Evolutionary conservation across 306 rosid genomes (phyloP).

Genomic region (Glycine soja): DNA sequence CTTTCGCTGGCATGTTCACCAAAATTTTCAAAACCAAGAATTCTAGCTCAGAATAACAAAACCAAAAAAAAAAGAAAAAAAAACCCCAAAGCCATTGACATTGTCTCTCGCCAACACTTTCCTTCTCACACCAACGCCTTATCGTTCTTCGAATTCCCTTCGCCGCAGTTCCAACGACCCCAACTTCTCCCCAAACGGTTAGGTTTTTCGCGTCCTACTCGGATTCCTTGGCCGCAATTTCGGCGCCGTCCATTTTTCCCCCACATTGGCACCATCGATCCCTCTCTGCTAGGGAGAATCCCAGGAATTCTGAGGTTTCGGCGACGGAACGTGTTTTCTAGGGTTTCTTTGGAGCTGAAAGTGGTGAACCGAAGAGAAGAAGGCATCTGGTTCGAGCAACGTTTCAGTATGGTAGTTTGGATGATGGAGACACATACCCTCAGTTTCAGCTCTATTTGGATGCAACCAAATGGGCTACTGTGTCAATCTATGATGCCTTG

Average conservation of each 20-base stretch:
- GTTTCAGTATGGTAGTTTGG: no score
- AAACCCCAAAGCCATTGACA: no score
- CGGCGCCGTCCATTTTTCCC: conserved; percentile 6
- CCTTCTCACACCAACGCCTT: conserved; percentile 28
- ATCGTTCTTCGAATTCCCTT: conserved; percentile 21
- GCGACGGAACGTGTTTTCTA: conserved; percentile 50
- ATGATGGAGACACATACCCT: no score
- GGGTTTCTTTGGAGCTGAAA: conserved; percentile 68
- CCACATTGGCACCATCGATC: conserved; percentile 19
- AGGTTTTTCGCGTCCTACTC: conserved; percentile 36
- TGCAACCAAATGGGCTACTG: no score
- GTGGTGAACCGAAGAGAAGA: conserved; percentile 42
- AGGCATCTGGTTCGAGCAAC: no score
- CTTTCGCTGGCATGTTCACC: no score
- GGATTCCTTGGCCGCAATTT: conserved; percentile 46
- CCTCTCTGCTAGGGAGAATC: conserved; percentile 1
- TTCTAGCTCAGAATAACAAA: no score
- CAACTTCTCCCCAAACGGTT: conserved; percentile 42
- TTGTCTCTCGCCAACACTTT: conserved; percentile 45
- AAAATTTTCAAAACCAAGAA: no score
- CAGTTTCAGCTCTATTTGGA: no score
- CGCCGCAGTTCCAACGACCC: conserved; percentile 45
- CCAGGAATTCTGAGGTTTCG: conserved; percentile 14
- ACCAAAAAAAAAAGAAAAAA: no score
- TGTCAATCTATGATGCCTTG: no score